Evolutionary conservation across 2,329 filamentous ascomycete genomes (phyloP).

Genomic region (Colletotrichum neosansevieriae): DNA sequence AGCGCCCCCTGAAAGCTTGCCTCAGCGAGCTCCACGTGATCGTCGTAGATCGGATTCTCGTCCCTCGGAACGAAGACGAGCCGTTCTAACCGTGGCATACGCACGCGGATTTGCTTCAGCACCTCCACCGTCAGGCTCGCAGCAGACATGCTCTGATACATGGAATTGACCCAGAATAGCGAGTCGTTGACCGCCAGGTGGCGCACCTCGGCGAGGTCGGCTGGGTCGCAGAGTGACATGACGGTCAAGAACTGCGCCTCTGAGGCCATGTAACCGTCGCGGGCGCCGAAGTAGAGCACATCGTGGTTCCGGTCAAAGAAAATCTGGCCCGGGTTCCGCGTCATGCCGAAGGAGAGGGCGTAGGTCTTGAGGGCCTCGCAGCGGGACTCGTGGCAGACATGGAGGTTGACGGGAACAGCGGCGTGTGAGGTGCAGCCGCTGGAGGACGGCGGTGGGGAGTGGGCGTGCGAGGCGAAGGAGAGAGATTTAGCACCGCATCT

Average conservation of each 20-base stretch:
- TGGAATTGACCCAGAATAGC: slow-evolving; percentile 52
- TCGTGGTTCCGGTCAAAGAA: slow-evolving; percentile 57
- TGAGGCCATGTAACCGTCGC: slow-evolving; percentile 59
- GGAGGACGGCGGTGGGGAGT: slow-evolving; percentile 38
- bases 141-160: slow-evolving; percentile 54
- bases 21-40: slow-evolving; percentile 43
- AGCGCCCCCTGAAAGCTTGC: slow-evolving; percentile 46
- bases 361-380: slow-evolving; percentile 57
- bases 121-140: slow-evolving; percentile 55
- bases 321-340: slow-evolving; percentile 54
- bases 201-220: slow-evolving; percentile 55
- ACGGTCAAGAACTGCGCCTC: slow-evolving; percentile 59
- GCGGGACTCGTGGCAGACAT: slow-evolving; percentile 61
- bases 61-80: slow-evolving; percentile 59
- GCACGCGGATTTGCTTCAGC: slow-evolving; percentile 52
- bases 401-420: slow-evolving; percentile 57
- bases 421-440: slow-evolving; percentile 57
- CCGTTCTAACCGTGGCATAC: slow-evolving; percentile 55
- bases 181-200: slow-evolving; percentile 60
- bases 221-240: slow-evolving; percentile 55
- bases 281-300: slow-evolving; percentile 61
- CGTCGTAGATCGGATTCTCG: slow-evolving; percentile 50
- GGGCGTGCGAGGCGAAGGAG: slow-evolving; percentile 39
- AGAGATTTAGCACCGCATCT: slow-evolving; percentile 52
- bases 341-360: slow-evolving; percentile 55